phyloP scores from a whole-genome alignment of 768 basidiomycete species.

The Cyclocybe cylindracea region DNA sequence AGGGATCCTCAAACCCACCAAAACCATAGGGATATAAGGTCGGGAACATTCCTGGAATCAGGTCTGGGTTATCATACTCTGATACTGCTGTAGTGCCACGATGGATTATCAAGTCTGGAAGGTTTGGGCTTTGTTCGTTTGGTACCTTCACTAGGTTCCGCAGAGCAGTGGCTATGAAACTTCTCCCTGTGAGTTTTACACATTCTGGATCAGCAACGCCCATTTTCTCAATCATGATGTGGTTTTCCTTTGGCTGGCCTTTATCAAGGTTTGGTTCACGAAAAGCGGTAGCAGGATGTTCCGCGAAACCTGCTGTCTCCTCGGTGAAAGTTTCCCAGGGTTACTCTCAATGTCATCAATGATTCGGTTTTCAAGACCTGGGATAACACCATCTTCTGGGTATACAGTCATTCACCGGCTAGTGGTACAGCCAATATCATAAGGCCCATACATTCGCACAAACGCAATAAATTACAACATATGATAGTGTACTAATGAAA shows the following conservation, averaged over 20 bases:
- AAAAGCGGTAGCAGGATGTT: conserved; percentile 20
- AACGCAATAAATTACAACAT: no score
- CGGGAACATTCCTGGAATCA: conserved; percentile 29
- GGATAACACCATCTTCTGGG: not conserved
- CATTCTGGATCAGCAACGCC: conserved; percentile 31
- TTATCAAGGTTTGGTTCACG: not conserved
- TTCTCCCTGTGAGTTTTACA: conserved; percentile 17
- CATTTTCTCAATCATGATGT: conserved; percentile 23
- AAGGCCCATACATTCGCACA: no score
- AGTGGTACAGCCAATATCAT: no score
- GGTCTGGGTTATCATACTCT: conserved; percentile 32
- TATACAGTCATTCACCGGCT: no score
- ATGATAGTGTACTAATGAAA: no score
- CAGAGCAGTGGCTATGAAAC: conserved; percentile 24
- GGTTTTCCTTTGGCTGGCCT: not conserved
- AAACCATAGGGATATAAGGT: conserved; percentile 30
- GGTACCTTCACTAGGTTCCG: conserved; percentile 16
- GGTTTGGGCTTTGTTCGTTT: not conserved
- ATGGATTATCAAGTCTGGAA: conserved; percentile 24
- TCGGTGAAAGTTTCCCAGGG: conserved; percentile 14
- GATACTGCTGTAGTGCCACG: conserved; percentile 16
- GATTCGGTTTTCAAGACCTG: conserved; percentile 1
- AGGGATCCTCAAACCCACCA: conserved; percentile 27
- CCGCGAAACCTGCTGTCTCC: conserved; percentile 26
- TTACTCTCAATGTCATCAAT: conserved; percentile 15